Base-by-base conservation (phyloP, 352 stramenopile species). In the Pythium utonaiense region DNA sequence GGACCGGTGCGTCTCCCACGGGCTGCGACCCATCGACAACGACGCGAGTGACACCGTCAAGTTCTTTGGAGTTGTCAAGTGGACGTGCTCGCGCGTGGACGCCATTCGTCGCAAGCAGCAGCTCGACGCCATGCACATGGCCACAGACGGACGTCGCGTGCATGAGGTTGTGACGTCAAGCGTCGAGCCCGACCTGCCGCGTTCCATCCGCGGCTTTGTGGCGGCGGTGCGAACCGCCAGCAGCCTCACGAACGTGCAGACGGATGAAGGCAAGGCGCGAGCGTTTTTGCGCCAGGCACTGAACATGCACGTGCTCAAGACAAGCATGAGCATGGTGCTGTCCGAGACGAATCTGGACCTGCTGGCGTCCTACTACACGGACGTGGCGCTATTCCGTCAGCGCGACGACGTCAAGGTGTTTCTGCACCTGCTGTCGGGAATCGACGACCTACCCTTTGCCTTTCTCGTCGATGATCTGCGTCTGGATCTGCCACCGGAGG, bases 31-130 rank as follows among this genome's bases (percentile, higher is more conserved):
- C n/a, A 61, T 92, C 21, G 80, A 92, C 42, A 69, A 49, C 22
- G 72, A 80, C 48, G 63, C 77, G 45, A 34, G 42, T n/a, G 73
- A 79, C 31, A 90, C 80, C 2, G 84, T 94, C 68, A 89, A 94
- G 56, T 94, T 92, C 69, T 94, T 92, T 47, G 84, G 84, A 17
- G 73, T 91, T 5, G 77, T 89, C 60, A 94, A 94, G 69, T 94
- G 84, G 84, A 91, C 82, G 13, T 94, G 82, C 69, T 89, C 84
- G 27, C 71, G 84, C 34, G 74, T 94, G 36, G 81, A 88, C 60
- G 77, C 81, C 14, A 80, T 92, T 42, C 77, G 80, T 21, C 74
- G 86, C 67, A 77, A 78, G 52, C 83, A 89, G 53, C 70, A 83
- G 67, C 59, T 89, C 38, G 69, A 87, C 19, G 78, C 73, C 40